These are phyloP conservation scores for Termitomyces sp. DNA, from an alignment of 768 basidiomycete species.

Conservation along the genomic window DNA sequence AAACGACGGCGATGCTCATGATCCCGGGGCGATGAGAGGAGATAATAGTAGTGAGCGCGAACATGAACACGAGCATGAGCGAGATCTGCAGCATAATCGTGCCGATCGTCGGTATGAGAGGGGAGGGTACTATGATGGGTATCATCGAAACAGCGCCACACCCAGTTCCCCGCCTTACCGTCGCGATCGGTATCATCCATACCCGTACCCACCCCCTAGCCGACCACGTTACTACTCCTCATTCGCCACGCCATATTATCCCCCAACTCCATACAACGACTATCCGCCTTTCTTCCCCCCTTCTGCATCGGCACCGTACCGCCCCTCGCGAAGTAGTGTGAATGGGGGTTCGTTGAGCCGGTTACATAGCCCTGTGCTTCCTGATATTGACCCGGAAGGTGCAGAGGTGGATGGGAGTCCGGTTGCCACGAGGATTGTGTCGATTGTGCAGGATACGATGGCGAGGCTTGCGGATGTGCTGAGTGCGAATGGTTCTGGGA, in stretches of 20 bases:
- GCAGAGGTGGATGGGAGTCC: not conserved
- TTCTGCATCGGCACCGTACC: conserved; percentile 1
- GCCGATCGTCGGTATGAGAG: not conserved
- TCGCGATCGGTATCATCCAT: conserved; percentile 1
- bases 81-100: conserved; percentile 1
- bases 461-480: conserved; percentile 5
- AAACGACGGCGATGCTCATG: not conserved
- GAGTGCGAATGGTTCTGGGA: not conserved
- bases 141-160: not conserved
- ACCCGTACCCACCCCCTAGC: not conserved
- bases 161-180: not conserved
- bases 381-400: conserved; percentile 3
- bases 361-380: not conserved
- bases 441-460: conserved; percentile 10
- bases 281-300: not conserved
- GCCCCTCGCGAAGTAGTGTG: not conserved
- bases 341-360: not conserved
- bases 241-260: not conserved
- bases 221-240: not conserved
- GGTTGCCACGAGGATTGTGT: conserved; percentile 7
- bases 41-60: not conserved
- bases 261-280: not conserved
- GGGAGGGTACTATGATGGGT: not conserved
- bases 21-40: not conserved
- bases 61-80: not conserved